Percentiles rank a stretch among this genome's conserved stretches.
Evolutionary conservation across 345 rosid species (phyloP).

Genomic region (Hypericum androsaemum): DNA sequence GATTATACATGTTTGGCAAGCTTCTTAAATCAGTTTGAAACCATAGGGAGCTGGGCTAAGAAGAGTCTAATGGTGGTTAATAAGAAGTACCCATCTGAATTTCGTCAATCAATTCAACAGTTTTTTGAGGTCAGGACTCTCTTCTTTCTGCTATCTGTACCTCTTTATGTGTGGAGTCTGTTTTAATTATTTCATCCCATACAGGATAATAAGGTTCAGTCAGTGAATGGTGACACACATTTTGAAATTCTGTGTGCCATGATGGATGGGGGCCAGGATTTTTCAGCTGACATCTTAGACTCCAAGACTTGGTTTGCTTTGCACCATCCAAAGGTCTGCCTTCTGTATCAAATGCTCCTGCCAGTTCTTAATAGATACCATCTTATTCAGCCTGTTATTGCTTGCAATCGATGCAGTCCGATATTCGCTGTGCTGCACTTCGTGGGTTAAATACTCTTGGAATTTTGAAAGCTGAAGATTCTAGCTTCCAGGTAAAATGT

Average conservation of each 20-base stretch:
- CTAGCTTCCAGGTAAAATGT: slow-evolving; percentile 51
- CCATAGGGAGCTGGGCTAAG: slow-evolving; percentile 68
- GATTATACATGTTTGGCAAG: no score
- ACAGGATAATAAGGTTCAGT: slow-evolving; percentile 41
- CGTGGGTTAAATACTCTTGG: slow-evolving; percentile 42
- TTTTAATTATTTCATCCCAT: slow-evolving; percentile 3
- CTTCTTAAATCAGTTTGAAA: neutral
- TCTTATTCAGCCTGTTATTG: slow-evolving; percentile 10
- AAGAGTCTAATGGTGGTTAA: slow-evolving; percentile 43
- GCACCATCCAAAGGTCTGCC: slow-evolving; percentile 72
- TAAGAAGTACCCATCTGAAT: slow-evolving; percentile 64
- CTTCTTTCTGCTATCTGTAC: neutral
- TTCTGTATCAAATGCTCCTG: neutral
- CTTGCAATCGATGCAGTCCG: slow-evolving; percentile 39
- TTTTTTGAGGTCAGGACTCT: slow-evolving; percentile 50
- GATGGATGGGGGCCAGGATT: slow-evolving; percentile 53
- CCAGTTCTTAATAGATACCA: slow-evolving; percentile 5
- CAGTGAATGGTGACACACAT: slow-evolving; percentile 41
- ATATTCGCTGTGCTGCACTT: slow-evolving; percentile 62
- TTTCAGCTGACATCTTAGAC: slow-evolving; percentile 35
- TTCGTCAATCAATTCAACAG: slow-evolving; percentile 39
- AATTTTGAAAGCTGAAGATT: slow-evolving; percentile 31
- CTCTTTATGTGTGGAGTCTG: neutral
- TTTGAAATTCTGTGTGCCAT: slow-evolving; percentile 43
- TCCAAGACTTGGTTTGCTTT: slow-evolving; percentile 78